Base-by-base conservation (phyloP, 306 rosid species). In the Malus asiatica region DNA sequence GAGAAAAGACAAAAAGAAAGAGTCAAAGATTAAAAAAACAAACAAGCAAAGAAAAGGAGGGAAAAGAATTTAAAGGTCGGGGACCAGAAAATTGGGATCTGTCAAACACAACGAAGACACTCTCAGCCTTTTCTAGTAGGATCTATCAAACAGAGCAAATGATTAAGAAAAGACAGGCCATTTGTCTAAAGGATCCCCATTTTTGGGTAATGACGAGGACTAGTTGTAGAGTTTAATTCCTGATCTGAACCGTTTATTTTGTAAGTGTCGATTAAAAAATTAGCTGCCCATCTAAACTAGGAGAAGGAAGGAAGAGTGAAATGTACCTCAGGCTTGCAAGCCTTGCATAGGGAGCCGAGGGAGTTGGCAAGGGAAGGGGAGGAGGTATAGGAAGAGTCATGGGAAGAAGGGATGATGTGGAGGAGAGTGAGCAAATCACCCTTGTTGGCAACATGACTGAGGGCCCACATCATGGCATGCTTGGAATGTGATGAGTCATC, bases 391-490 rank as follows among this genome's bases (percentile, higher is more conserved):
- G 94, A 84, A 27, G 80, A 83, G 82, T 11, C 14, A 29, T 18
- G 78, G 62, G 27, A 60, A 30, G 85, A 83, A 80, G 93, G 87
- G 44, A 92, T 72, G 57, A 95, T 71, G 44, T 85, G 93, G 80
- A 95, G 99, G 7, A 95, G 93, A 70, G 99, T 89, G 22, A 95
- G 84, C 76, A 93, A 77, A 84, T 95, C 99, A 75, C 88, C 90
- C 96, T 86, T 90, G 60, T 88, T 87, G 30, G 83, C 97, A 0
- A 89, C 84, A 83, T 95, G 93, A 3, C 93, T 89, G 69, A 95
- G 96, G 12, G 99, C 97, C 99, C 99, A 95, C 85, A 90, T 77
- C 87, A 93, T 86, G 45, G 99, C 99, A 84, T 90, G 96, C 71
- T 84, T 92, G 51, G 99, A 90, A 71, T 90, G 89, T 20, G 91